Evolutionary conservation across 2,329 filamentous ascomycete species (phyloP).

Genomic region (Calonectria montana): DNA sequence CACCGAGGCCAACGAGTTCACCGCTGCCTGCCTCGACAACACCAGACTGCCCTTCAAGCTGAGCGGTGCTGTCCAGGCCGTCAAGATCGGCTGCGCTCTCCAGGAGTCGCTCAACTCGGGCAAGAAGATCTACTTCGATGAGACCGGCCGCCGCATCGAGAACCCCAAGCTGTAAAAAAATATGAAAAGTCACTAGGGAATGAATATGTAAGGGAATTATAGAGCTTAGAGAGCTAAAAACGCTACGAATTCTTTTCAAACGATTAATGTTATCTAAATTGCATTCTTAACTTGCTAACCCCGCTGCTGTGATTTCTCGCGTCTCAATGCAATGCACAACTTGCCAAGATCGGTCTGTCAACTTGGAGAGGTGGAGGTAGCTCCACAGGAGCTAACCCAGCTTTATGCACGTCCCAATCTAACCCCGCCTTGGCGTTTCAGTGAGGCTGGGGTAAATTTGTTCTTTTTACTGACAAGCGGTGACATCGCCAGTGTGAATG

Average conservation of each 20-base stretch:
- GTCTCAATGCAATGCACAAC: background rate
- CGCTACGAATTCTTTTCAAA: background rate
- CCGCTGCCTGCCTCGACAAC: conserved; percentile 67
- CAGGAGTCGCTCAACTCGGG: conserved; percentile 68
- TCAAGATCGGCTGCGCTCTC: conserved; percentile 71
- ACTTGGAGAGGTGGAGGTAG: background rate
- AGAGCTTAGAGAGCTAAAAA: conserved; percentile 12
- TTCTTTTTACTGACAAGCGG: background rate
- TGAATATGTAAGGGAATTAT: background rate
- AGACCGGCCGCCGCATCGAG: conserved; percentile 42
- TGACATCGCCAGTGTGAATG: background rate
- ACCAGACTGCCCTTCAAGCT: conserved; percentile 67
- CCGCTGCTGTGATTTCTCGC: background rate
- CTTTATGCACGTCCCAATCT: background rate
- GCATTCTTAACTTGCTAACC: background rate
- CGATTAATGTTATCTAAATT: conserved; percentile 8
- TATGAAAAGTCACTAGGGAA: background rate
- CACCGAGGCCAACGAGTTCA: conserved; percentile 73
- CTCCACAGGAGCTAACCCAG: background rate
- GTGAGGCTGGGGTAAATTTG: background rate
- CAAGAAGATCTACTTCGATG: conserved; percentile 70
- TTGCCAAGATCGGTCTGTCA: background rate
- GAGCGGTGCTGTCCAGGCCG: conserved; percentile 66
- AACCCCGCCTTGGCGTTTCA: background rate
- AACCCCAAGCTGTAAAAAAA: conserved; percentile 34